Conservation (phyloP, 352 stramenopile genomes). For the Pythium pyrilobum region DNA sequence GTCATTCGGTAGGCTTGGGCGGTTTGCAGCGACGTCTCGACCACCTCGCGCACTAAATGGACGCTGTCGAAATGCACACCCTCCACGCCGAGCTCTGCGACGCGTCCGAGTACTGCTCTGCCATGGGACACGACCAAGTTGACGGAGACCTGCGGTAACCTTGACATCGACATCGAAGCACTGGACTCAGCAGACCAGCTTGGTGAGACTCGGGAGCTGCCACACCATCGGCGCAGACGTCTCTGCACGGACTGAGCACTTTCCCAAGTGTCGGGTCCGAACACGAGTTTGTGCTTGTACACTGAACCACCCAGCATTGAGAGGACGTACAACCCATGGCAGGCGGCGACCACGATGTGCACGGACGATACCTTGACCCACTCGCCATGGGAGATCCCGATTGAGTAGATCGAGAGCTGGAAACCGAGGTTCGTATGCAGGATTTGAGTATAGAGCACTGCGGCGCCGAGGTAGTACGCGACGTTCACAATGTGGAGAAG, state of each 20-base stretch:
- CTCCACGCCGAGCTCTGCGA: not conserved
- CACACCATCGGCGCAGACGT: too few species aligned
- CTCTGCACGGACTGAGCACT: not conserved
- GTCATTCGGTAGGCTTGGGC: not conserved
- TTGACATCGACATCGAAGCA: too few species aligned
- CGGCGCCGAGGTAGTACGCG: not conserved
- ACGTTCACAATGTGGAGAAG: not conserved
- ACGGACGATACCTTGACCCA: not conserved
- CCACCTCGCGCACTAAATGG: not conserved
- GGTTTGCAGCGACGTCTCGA: not conserved
- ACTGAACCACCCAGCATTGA: not conserved
- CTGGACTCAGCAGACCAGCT: too few species aligned
- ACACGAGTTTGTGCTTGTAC: not conserved
- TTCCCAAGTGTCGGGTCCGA: not conserved
- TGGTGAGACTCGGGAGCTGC: too few species aligned
- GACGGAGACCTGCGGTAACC: not conserved
- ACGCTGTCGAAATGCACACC: not conserved
- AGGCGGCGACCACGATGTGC: not conserved
- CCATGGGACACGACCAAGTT: not conserved
- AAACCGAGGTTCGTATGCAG: not conserved
- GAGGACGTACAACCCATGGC: not conserved
- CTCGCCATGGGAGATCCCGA: not conserved
- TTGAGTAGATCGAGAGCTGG: not conserved
- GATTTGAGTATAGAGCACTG: not conserved
- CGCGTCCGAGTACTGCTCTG: not conserved